Conservation (phyloP, 148 eudicot species). For the Rhododendron ovatum region DNA sequence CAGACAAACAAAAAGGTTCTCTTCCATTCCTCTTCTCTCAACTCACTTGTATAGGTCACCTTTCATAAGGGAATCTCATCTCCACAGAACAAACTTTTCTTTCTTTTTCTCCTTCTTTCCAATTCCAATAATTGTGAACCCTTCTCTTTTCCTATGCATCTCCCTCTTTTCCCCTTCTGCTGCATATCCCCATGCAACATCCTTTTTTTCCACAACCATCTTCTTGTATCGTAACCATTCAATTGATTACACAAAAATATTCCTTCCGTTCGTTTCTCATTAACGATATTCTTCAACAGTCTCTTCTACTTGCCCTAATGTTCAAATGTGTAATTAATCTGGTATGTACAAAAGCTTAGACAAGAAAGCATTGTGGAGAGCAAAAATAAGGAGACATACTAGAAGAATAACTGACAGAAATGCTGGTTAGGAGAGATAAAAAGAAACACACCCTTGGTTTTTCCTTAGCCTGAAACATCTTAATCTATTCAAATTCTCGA, state of each 20-base stretch:
- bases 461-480: neutral
- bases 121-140: constrained; percentile 44
- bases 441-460: neutral
- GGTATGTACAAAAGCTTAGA: neutral
- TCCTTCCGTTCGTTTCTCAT: neutral
- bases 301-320: neutral
- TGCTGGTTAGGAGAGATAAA: neutral
- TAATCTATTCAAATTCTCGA: neutral
- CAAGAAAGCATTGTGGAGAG: constrained; percentile 1
- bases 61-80: constrained; percentile 69
- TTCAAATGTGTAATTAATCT: neutral
- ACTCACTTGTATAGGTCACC: constrained; percentile 45
- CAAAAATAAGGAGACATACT: neutral
- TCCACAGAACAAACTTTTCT: constrained; percentile 29
- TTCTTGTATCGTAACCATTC: constrained; percentile 6
- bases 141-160: constrained; percentile 26
- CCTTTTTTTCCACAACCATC: constrained; percentile 21
- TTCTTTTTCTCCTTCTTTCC: constrained; percentile 39
- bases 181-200: constrained; percentile 25
- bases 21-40: constrained; percentile 20
- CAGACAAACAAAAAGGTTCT: constrained; percentile 49
- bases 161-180: constrained; percentile 27
- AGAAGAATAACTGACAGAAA: neutral
- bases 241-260: neutral
- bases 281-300: neutral